Evolutionary conservation across 1,139 yeast species (phyloP), one percentile per base, ranked within the genome.

Genomic region (Pichia sp.): DNA sequence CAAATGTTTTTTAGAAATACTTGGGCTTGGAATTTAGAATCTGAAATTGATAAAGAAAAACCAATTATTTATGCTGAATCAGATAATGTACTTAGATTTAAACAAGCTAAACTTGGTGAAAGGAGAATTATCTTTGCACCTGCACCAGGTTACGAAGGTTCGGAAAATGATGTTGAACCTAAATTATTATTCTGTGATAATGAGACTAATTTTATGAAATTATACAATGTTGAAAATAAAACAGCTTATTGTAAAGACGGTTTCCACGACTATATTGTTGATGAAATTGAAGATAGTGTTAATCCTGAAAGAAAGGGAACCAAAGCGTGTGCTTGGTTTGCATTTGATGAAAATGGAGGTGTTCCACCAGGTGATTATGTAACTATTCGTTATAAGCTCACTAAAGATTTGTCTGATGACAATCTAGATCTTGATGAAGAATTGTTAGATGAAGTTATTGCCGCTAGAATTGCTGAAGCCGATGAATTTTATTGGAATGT

Each of bases 401-500:
- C 57, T 42, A 60, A 47, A 39, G 55, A 45, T 46, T 46, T 64
- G 12, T 60, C 64, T 6, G 69, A 67, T 43, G 64, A 63, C 22
- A 58, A 64, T 39, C 68, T 73, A 34, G 79, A 76, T n/a, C 69
- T 86, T 47, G 90, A 87, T 62, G 96, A 87, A 63, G 83, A 79
- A 52, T 80, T 73, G 41, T 82, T 87, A 57, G 97, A 90, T 64
- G 67, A 73, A 34, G 66, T 79, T n/a, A 80, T 90, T 56, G 81
- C 79, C 37, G 72, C 78, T 48, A 80, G 97, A 60, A 85, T 82
- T 58, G 84, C 79, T 51, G 97, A 90, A 59, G 97, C 97, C 9
- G 96, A 90, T 59, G 92, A 89, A 40, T 90, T 90, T 64, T 90
- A 89, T 67, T 87, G 94, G 89, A 80, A 85, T 61, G 77, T 90